phyloP scores from a whole-genome alignment of 768 basidiomycete genomes.

The Dentipellis fragilis region DNA sequence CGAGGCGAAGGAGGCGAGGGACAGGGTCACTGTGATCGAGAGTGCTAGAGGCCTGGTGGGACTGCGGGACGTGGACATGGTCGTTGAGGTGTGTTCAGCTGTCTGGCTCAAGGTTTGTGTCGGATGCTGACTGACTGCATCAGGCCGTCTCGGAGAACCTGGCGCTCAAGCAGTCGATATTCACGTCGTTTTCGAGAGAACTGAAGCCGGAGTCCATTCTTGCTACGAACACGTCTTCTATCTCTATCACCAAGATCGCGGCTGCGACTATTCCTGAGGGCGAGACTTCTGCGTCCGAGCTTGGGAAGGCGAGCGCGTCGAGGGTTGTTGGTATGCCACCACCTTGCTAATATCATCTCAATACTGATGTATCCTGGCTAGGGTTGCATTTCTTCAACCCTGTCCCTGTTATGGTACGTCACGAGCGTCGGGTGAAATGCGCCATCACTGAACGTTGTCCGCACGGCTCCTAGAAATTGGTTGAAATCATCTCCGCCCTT shows the following conservation, averaged over 20 bases:
- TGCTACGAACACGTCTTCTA: conserved; percentile 89
- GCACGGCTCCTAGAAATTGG: conserved; percentile 49
- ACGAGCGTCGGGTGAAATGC: background rate
- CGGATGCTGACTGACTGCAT: background rate
- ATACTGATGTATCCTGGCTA: conserved; percentile 17
- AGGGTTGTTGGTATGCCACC: conserved; percentile 67
- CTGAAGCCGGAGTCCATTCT: conserved; percentile 69
- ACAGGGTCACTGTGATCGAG: conserved; percentile 53
- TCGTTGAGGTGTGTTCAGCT: conserved; percentile 59
- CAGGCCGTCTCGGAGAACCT: conserved; percentile 86
- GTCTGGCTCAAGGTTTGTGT: background rate
- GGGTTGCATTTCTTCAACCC: conserved; percentile 95
- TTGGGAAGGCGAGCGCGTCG: conserved; percentile 52
- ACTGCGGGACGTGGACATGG: conserved; percentile 79
- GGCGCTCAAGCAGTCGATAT: conserved; percentile 68
- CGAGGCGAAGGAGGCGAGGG: conserved; percentile 66
- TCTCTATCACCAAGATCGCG: conserved; percentile 91
- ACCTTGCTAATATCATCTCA: conserved; percentile 4
- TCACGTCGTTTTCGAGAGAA: conserved; percentile 56
- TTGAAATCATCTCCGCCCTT: conserved; percentile 89
- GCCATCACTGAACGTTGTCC: background rate
- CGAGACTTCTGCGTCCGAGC: conserved; percentile 44
- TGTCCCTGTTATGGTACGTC: conserved; percentile 84
- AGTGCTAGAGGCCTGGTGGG: conserved; percentile 37
- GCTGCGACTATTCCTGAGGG: conserved; percentile 60